These are phyloP conservation scores for Amylostereum areolatum DNA, from an alignment of 1,284 basidiomycete genomes.

Conservation along the genomic window DNA sequence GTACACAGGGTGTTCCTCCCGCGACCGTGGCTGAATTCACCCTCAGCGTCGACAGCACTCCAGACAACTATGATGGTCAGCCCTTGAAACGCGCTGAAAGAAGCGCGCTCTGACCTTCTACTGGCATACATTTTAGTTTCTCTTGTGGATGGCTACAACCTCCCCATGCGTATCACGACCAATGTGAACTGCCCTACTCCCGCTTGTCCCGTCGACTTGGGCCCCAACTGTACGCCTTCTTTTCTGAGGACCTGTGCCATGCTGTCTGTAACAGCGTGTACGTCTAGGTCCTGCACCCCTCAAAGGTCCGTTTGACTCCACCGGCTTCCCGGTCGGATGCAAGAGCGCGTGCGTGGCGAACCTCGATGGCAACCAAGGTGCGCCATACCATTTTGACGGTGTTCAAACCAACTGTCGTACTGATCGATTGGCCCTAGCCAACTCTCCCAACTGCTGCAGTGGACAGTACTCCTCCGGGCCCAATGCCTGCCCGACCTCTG, in stretches of 20 bases:
- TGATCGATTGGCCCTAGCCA: neutral
- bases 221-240: slow-evolving; percentile 16
- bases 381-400: neutral
- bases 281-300: slow-evolving; percentile 18
- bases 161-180: slow-evolving; percentile 27
- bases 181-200: slow-evolving; percentile 24
- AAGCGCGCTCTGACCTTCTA: neutral
- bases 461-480: slow-evolving; percentile 12
- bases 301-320: slow-evolving; percentile 21
- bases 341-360: slow-evolving; percentile 15
- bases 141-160: slow-evolving; percentile 29
- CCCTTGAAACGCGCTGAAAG: neutral
- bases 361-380: slow-evolving; percentile 10
- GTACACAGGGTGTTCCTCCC: slow-evolving; percentile 33
- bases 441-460: slow-evolving; percentile 20
- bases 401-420: neutral
- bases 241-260: neutral
- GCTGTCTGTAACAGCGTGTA: neutral
- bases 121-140: slow-evolving; percentile 5
- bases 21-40: slow-evolving; percentile 40
- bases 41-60: slow-evolving; percentile 20
- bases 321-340: slow-evolving; percentile 29
- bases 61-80: slow-evolving; percentile 38
- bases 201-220: slow-evolving; percentile 26
- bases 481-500: slow-evolving; percentile 14